Percentiles rank a stretch among this genome's conserved stretches.
Evolutionary conservation across 495 filamentous ascomycete genomes (phyloP).

Genomic region (Tuber borchii): DNA sequence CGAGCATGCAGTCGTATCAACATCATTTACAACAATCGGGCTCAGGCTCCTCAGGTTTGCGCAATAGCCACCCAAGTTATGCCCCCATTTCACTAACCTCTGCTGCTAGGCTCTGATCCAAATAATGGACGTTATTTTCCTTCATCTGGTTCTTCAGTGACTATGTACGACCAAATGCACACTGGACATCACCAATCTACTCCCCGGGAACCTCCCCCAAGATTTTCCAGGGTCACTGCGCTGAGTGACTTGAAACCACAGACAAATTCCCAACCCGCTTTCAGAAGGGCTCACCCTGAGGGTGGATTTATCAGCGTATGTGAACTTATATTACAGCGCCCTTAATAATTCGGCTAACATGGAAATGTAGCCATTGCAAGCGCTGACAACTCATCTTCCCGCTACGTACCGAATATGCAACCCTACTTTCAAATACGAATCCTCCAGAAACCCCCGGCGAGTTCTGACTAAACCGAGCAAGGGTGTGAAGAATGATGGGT

Average conservation of each 20-base stretch:
- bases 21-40: conserved; percentile 39
- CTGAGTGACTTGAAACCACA: conserved; percentile 71
- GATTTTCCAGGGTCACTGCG: conserved; percentile 70
- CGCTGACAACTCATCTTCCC: conserved; percentile 85
- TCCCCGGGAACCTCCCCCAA: conserved; percentile 68
- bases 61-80: conserved; percentile 6
- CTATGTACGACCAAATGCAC: conserved; percentile 66
- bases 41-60: conserved; percentile 50
- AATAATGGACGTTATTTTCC: conserved; percentile 53
- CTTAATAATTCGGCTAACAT: conserved; percentile 8
- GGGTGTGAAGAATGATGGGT: conserved; percentile 96
- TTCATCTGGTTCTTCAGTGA: conserved; percentile 58
- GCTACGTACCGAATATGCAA: conserved; percentile 98
- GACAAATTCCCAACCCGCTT: conserved; percentile 79
- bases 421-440: conserved; percentile 96
- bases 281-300: conserved; percentile 89
- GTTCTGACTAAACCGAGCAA: conserved; percentile 99
- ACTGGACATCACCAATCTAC: conserved; percentile 54
- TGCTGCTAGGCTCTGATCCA: conserved; percentile 30
- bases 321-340: conserved; percentile 21
- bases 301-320: conserved; percentile 97
- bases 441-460: conserved; percentile 91
- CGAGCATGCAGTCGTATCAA: conserved; percentile 38
- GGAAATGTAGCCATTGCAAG: conserved; percentile 74
- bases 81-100: conserved; percentile 17